phyloP scores from a whole-genome alignment of 306 rosid species.

The barrel medic (Medicago truncatula) region DNA sequence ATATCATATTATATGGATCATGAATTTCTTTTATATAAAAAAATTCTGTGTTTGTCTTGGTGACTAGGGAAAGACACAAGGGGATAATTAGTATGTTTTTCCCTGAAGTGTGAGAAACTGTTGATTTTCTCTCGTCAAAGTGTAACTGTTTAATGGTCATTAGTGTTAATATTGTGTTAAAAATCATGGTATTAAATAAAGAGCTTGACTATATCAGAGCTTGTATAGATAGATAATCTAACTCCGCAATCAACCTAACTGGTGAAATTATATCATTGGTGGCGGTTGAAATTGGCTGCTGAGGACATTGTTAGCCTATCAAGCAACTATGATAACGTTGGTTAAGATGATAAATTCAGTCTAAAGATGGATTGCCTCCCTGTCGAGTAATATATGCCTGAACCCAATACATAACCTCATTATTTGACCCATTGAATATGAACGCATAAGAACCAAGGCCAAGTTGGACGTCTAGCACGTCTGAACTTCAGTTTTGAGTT shows the following conservation, averaged over 20 bases:
- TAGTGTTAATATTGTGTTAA: slow-evolving; percentile 39
- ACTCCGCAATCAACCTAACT: not conserved
- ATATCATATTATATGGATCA: slow-evolving; percentile 17
- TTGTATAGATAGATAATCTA: not conserved
- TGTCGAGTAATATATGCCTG: not conserved
- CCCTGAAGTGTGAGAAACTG: slow-evolving; percentile 42
- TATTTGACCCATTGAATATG: too few relatives aligned
- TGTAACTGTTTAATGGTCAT: slow-evolving; percentile 27
- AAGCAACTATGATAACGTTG: too few relatives aligned
- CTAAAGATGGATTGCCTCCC: too few relatives aligned
- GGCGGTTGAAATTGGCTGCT: too few relatives aligned
- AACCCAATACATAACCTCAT: too few relatives aligned
- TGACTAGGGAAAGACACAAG: slow-evolving; percentile 7
- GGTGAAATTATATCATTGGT: too few relatives aligned
- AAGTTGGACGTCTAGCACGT: too few relatives aligned
- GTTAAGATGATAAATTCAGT: too few relatives aligned
- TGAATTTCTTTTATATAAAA: slow-evolving; percentile 33
- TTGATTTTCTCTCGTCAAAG: slow-evolving; percentile 27
- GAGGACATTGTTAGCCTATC: too few relatives aligned
- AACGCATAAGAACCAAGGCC: too few relatives aligned
- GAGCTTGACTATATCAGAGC: not conserved
- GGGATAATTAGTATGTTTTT: slow-evolving; percentile 24
- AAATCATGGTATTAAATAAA: slow-evolving; percentile 11
- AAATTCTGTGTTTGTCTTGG: slow-evolving; percentile 37
- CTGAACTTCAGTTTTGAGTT: too few relatives aligned